Evolutionary conservation across 441 rosid species (phyloP).

Genomic region (Capsella rubella): DNA sequence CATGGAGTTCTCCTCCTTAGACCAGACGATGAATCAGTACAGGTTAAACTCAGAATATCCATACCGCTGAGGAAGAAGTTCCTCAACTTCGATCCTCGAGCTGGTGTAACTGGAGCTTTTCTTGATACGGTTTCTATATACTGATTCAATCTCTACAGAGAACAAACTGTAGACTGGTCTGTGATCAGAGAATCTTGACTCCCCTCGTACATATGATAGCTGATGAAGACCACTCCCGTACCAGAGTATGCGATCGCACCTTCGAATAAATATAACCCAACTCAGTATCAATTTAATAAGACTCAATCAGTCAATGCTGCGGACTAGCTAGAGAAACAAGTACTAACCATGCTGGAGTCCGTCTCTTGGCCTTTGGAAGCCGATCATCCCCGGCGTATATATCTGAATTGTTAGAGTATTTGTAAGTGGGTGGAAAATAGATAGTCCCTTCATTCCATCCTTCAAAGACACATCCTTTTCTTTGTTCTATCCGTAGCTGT

Average conservation of each 20-base stretch:
- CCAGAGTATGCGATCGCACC: conserved; percentile 99
- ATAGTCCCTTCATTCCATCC: conserved; percentile 98
- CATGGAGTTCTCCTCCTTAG: conserved; percentile 9
- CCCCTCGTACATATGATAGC: conserved; percentile 93
- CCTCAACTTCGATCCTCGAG: conserved; percentile 90
- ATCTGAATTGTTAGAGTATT: conserved; percentile 95
- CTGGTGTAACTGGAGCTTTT: conserved; percentile 75
- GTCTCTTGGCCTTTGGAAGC: conserved; percentile 87
- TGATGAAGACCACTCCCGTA: conserved; percentile 84
- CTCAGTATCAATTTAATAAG: conserved; percentile 24
- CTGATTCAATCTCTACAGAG: conserved; percentile 84
- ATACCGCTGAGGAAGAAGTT: conserved; percentile 71
- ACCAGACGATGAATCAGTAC: conserved; percentile 44
- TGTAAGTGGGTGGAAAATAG: conserved; percentile 98
- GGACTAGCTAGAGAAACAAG: background rate
- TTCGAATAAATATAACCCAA: conserved; percentile 37
- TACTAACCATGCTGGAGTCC: conserved; percentile 92
- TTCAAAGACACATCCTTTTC: conserved; percentile 74
- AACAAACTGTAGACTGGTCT: conserved; percentile 94
- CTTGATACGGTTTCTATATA: conserved; percentile 61
- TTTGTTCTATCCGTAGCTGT: conserved; percentile 87
- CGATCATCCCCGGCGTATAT: conserved; percentile 87
- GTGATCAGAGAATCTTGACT: conserved; percentile 97
- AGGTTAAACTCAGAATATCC: conserved; percentile 62
- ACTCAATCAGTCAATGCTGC: background rate